phyloP scores from a whole-genome alignment of 768 basidiomycete genomes.

The Xerocomellus intermedius region DNA sequence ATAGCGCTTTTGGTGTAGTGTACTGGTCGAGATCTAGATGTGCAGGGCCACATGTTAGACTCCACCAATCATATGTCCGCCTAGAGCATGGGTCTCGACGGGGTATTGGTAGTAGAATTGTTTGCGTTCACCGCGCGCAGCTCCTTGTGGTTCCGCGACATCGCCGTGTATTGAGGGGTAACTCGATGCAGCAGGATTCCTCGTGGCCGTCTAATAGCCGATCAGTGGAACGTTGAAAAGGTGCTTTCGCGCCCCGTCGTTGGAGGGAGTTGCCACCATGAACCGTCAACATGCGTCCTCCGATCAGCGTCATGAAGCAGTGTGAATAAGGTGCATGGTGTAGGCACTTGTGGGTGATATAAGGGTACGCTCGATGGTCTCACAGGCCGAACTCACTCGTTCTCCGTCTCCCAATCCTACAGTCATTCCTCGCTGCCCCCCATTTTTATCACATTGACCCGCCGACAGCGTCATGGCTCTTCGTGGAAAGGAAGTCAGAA shows the following conservation, averaged over 20 bases:
- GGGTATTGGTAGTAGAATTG: neutral
- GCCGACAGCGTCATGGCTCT: conserved; percentile 21
- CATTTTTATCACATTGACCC: neutral
- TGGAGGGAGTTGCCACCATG: conserved; percentile 6
- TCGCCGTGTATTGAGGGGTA: conserved; percentile 21
- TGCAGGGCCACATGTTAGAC: conserved; percentile 5
- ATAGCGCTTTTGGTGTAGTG: conserved; percentile 1
- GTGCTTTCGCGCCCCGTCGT: conserved; percentile 9
- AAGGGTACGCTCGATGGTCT: conserved; percentile 4
- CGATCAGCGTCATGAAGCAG: conserved; percentile 4
- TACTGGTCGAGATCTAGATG: conserved; percentile 17
- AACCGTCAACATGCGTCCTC: conserved; percentile 14
- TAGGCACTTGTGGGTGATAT: conserved; percentile 12
- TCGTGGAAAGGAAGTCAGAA: conserved; percentile 31
- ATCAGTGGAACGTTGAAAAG: conserved; percentile 25
- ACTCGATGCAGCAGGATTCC: conserved; percentile 19
- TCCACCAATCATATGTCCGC: conserved; percentile 2
- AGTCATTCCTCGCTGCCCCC: neutral
- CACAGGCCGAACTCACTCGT: neutral
- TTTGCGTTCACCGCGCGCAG: neutral
- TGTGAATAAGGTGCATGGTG: conserved; percentile 17
- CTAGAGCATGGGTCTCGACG: neutral
- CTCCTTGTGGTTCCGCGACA: conserved; percentile 7
- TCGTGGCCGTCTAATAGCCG: conserved; percentile 27
- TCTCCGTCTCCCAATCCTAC: neutral